These are phyloP conservation scores for Perkinsus marinus DNA, from an alignment of 169 alveolate genomes.

Conservation along the genomic window DNA sequence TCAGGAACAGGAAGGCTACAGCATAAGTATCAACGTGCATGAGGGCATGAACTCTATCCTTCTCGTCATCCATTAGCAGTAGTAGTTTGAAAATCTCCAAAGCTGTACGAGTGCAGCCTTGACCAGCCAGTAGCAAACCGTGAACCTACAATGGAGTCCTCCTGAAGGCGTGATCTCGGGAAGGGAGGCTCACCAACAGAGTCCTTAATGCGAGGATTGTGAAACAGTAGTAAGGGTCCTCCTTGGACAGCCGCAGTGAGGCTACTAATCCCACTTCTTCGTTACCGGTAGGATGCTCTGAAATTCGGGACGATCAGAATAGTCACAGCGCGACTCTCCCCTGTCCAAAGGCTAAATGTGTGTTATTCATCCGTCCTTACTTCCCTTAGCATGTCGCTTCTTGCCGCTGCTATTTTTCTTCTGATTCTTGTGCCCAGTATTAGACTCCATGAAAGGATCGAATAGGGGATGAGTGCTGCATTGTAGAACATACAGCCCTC, in stretches of 20 bases:
- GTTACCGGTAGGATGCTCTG: not conserved
- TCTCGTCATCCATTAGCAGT: not conserved
- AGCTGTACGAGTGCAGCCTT: not conserved
- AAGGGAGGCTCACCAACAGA: not conserved
- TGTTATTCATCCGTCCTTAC: not conserved
- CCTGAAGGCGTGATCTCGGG: not conserved
- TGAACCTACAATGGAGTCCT: not conserved
- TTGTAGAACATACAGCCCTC: not conserved
- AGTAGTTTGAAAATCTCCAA: not conserved
- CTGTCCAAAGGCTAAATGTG: no score
- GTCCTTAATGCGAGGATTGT: not conserved
- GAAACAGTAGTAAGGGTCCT: not conserved
- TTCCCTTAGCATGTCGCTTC: not conserved
- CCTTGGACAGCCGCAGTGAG: not conserved
- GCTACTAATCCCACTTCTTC: not conserved
- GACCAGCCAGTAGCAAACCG: not conserved
- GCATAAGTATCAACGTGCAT: not conserved
- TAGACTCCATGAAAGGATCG: not conserved
- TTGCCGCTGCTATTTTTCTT: not conserved
- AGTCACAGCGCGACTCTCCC: no score
- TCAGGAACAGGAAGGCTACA: not conserved
- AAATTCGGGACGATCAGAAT: no score
- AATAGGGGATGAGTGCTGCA: not conserved
- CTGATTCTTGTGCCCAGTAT: not conserved
- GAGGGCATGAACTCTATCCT: not conserved